Conservation (phyloP, 208 protist species). For the Leishmania tarentolae region DNA sequence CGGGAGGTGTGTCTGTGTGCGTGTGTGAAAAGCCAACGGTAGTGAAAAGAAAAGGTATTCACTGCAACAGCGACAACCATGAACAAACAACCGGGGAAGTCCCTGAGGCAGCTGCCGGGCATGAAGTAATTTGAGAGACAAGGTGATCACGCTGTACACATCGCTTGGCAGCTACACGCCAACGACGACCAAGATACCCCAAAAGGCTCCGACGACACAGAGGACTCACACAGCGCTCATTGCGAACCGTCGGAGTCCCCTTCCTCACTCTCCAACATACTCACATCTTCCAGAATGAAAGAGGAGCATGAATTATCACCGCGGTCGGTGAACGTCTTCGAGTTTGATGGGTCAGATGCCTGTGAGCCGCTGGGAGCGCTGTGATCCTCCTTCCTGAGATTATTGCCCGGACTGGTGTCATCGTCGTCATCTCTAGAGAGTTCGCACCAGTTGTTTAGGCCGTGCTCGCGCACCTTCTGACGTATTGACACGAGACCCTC, state of each 20-base stretch:
- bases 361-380: background rate
- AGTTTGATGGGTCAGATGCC: background rate
- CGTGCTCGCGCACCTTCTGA: background rate
- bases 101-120: too few relatives aligned
- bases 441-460: conserved; percentile 1
- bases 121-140: background rate
- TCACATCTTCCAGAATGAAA: background rate
- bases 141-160: background rate
- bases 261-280: background rate
- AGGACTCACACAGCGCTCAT: background rate
- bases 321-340: background rate
- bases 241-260: background rate
- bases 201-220: background rate
- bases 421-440: background rate
- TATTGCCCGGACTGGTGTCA: background rate
- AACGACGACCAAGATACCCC: background rate
- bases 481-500: background rate
- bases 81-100: background rate
- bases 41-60: too few relatives aligned
- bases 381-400: background rate
- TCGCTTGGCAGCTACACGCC: background rate
- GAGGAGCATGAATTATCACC: background rate
- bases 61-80: background rate
- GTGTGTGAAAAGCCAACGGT: too few relatives aligned
- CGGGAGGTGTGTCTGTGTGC: too few relatives aligned